These are phyloP conservation scores for Haematococcus lacustris DNA, from an alignment of 139 green algal genomes.

Conservation along the genomic window DNA sequence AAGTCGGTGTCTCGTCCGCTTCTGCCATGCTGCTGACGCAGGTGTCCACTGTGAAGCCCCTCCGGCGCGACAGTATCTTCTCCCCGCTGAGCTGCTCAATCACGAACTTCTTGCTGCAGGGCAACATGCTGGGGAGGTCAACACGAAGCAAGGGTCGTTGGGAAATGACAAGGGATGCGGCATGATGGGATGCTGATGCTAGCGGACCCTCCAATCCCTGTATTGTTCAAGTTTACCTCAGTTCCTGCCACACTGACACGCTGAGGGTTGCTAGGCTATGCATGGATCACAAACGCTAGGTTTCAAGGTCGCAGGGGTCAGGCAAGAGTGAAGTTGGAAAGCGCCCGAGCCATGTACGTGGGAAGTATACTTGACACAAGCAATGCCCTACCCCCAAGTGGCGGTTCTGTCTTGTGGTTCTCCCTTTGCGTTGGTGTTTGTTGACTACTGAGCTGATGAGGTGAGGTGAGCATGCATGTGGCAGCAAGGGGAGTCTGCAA, in stretches of 20 bases:
- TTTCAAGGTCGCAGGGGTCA: neutral
- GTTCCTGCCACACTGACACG: neutral
- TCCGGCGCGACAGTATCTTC: conserved; percentile 2
- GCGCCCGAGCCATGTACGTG: neutral
- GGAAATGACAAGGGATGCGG: neutral
- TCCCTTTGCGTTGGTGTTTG: neutral
- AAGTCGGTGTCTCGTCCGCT: neutral
- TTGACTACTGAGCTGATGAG: neutral
- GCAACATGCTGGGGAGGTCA: neutral
- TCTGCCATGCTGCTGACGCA: neutral
- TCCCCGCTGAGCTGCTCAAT: conserved; percentile 9
- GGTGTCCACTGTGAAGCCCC: conserved; percentile 9
- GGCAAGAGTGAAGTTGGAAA: too few relatives aligned
- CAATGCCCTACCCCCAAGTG: neutral
- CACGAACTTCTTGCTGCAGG: conserved; percentile 6
- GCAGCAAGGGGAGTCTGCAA: neutral
- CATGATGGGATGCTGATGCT: neutral
- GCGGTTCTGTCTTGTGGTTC: neutral
- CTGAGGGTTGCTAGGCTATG: neutral
- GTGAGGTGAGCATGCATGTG: neutral
- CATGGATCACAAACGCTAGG: neutral
- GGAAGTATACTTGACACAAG: neutral
- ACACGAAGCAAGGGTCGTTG: neutral
- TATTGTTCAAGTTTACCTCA: neutral
- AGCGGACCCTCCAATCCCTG: neutral